Evolutionary conservation across 768 basidiomycete genomes (phyloP), one percentile per base, ranked within the genome.

Genomic region (Trametes villosa): DNA sequence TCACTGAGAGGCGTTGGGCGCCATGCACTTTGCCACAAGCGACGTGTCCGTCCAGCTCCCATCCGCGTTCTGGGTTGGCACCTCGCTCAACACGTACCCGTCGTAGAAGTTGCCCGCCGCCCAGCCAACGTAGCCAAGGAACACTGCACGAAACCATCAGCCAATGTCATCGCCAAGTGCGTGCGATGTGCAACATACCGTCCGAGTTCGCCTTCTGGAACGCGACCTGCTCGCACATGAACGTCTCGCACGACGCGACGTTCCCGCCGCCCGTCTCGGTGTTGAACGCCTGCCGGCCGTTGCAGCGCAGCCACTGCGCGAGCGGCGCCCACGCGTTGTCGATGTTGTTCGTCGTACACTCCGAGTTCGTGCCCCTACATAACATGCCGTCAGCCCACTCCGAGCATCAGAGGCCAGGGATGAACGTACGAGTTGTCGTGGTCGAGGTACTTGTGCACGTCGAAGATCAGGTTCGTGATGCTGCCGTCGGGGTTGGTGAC

Each of bases 91-190:
- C n/a, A 74, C 73, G 67, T 85, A 85, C 40, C 72, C 76, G 1
- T 78, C 75, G 61, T 78, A 78, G 70, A 84, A 85, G 9, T 78
- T 72, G 45, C 83, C 83, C 48, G 79, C 84, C 58, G 80, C 76
- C 84, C 83, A 84, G 34, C 79, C 75, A 27, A 80, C 73, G 74
- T 82, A 86, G 17, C 84, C 84, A 41, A 76, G 67, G 53, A 82
- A 75, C 31, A 67, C 76, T 42, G 73, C 72, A 40, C 72, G 4
- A 67, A 65, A 60, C 79, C 77, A 26, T 83, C 72, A 63, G 70
- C 80, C 1, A 76, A 73, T 9, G 83, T n/a, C 1, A 27, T n/a
- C 24, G 38, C 13, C 9, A 9, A 33, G 4, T 20, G 4, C 54
- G 18, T 12, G 30, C 13, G n/a, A 42, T 9, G 22, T 24, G 24